Evolutionary conservation across 305 asterid genomes (phyloP).

Genomic region (Solanum hybrid): DNA sequence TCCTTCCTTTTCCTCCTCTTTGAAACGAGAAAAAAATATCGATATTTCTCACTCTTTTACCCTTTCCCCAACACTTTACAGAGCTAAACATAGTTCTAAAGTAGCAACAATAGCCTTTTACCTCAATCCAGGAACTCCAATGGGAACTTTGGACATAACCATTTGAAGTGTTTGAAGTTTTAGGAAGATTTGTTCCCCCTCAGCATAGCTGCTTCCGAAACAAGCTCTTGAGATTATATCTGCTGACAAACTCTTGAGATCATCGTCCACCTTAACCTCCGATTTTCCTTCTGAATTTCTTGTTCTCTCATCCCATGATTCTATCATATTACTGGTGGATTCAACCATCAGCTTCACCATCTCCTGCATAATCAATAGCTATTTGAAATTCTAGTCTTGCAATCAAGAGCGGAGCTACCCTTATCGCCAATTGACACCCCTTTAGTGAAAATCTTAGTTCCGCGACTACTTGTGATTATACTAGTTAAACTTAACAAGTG

Average conservation of each 20-base stretch:
- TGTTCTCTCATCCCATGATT: slow-evolving; percentile 42
- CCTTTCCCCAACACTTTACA: not conserved
- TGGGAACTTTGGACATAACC: slow-evolving; percentile 38
- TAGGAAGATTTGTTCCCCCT: slow-evolving; percentile 45
- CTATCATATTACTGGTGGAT: slow-evolving; percentile 37
- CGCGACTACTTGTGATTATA: not conserved
- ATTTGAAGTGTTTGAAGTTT: slow-evolving; percentile 44
- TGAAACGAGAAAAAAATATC: not conserved
- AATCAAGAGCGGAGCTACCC: not conserved
- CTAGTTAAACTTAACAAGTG: not conserved
- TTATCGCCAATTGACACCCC: not conserved
- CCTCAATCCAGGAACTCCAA: slow-evolving; percentile 74
- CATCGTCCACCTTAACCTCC: slow-evolving; percentile 40
- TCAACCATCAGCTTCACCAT: slow-evolving; percentile 50
- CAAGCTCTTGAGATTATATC: slow-evolving; percentile 68
- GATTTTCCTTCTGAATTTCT: slow-evolving; percentile 17
- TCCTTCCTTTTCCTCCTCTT: not conserved
- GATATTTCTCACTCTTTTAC: not conserved
- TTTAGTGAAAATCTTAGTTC: not conserved
- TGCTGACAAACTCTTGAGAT: slow-evolving; percentile 59
- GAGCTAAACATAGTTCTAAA: not conserved
- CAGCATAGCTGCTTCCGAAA: slow-evolving; percentile 55
- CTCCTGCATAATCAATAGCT: slow-evolving; percentile 20
- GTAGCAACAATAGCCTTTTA: slow-evolving; percentile 7
- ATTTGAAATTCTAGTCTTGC: not conserved